These are phyloP conservation scores for Phalaenopsis aphrodite DNA, from an alignment of 106 monocot genomes.

Conservation along the genomic window DNA sequence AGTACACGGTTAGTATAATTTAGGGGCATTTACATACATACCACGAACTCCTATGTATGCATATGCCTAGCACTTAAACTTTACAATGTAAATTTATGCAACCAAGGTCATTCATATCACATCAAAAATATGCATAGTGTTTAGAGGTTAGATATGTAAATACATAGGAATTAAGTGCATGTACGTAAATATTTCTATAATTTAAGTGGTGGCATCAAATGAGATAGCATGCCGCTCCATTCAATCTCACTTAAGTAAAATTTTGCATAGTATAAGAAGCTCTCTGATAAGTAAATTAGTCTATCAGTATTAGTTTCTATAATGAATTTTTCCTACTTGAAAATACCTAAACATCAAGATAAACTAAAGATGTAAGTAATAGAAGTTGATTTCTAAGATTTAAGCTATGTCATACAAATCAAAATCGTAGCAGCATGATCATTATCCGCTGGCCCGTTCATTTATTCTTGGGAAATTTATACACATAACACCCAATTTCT, in stretches of 20 bases:
- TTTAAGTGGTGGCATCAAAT: not conserved
- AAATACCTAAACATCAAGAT: not conserved
- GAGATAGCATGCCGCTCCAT: not conserved
- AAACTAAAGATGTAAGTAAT: not conserved
- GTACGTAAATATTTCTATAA: no score
- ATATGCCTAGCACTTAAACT: no score
- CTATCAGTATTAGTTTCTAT: not conserved
- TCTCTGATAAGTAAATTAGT: not conserved
- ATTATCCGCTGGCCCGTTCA: not conserved
- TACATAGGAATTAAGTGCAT: no score
- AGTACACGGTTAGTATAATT: not conserved
- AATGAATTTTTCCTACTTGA: not conserved
- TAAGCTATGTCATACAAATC: not conserved
- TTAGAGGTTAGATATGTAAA: no score
- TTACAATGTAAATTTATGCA: no score
- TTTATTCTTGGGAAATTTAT: not conserved
- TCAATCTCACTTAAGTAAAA: not conserved
- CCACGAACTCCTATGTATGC: no score
- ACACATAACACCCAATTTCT: no score
- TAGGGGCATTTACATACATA: no score
- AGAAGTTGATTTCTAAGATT: not conserved
- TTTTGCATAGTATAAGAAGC: not conserved
- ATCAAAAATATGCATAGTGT: no score
- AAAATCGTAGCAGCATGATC: not conserved
- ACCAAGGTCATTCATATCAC: no score